Base-by-base conservation (phyloP, 2,329 filamentous ascomycete species). In the Botrytis tulipae region DNA sequence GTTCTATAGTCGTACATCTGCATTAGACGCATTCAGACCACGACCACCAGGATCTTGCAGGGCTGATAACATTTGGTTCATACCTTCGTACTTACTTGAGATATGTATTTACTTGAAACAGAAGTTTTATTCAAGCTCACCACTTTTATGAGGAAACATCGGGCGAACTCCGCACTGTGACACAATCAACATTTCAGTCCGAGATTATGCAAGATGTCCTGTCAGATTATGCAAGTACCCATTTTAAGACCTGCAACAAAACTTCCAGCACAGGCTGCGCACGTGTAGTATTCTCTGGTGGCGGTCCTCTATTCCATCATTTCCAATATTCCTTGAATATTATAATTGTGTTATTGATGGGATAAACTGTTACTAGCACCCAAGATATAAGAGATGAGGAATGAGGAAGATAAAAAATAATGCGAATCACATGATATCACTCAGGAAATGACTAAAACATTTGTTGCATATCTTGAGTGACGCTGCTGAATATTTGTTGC, bases 401-500 rank as follows among this genome's bases (percentile, higher is more conserved):
- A 42, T 32, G 35, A 40, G 18, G 10, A 29, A 57, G 32, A 42
- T 32, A n/a, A 32, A 68, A 20, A 40, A 42, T 7, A n/a, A 29
- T 14, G 9, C 20, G 1, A 37, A 46, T 44, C 51, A 60, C 67
- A 61, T 70, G 67, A 61, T 61, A n/a, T 1, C 29, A 61, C 29
- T 57, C 51, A 29, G 32, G 14, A 29, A 61, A n/a, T n/a, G 29
- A 46, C 29, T 70, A 10, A 35, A 70, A 12, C 18, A 70, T 72
- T 72, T 72, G 70, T 72, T 72, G 70, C 70, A 72, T 72, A 72
- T 72, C 70, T 46, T 25, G 62, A 68, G 70, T 72, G 62, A 72
- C 62, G 51, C 40, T 68, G 14, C 44, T 37, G n/a, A 37, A 44
- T 44, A 68, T 68, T 68, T 68, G 66, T 68, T 68, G 66, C 48